Percentiles rank a stretch among this genome's conserved stretches.
phyloP scores from a whole-genome alignment of 2,329 filamentous ascomycete species.

The Ophiocordyceps camponoti-saundersi region DNA sequence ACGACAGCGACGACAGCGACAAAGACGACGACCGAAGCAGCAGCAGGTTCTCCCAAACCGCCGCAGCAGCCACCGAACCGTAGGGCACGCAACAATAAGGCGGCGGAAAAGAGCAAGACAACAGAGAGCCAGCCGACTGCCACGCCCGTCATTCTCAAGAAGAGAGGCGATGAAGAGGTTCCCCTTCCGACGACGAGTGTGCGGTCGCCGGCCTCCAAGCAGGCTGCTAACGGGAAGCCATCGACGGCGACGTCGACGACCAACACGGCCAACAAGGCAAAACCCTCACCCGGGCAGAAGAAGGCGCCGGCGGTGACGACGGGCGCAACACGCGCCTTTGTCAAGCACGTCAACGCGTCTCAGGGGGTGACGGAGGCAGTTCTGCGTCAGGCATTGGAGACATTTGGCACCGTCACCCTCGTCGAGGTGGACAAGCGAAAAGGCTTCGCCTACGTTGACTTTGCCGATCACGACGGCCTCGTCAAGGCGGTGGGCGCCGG shows the following conservation, averaged over 20 bases:
- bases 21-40: conserved; percentile 3
- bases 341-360: conserved; percentile 73
- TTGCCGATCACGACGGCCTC: conserved; percentile 54
- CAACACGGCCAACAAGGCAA: conserved; percentile 8
- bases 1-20: too few relatives aligned
- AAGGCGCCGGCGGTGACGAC: conserved; percentile 12
- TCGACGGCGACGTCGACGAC: conserved; percentile 4
- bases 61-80: conserved; percentile 10
- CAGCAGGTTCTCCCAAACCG: neutral
- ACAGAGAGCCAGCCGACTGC: conserved; percentile 13
- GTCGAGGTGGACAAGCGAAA: conserved; percentile 93
- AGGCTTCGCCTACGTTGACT: conserved; percentile 86
- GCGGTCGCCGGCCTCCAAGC: conserved; percentile 2
- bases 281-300: conserved; percentile 14
- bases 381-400: conserved; percentile 55
- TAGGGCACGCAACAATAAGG: conserved; percentile 19
- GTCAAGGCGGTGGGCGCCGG: conserved; percentile 68
- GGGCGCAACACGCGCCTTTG: conserved; percentile 50
- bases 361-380: conserved; percentile 79
- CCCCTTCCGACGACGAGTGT: conserved; percentile 5
- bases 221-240: conserved; percentile 5
- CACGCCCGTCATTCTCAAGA: conserved; percentile 23
- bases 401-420: conserved; percentile 56
- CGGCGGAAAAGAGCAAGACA: conserved; percentile 20
- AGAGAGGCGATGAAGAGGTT: conserved; percentile 17